These are phyloP conservation scores for Erysimum cheiri DNA, from an alignment of 441 rosid genomes.

Conservation along the genomic window DNA sequence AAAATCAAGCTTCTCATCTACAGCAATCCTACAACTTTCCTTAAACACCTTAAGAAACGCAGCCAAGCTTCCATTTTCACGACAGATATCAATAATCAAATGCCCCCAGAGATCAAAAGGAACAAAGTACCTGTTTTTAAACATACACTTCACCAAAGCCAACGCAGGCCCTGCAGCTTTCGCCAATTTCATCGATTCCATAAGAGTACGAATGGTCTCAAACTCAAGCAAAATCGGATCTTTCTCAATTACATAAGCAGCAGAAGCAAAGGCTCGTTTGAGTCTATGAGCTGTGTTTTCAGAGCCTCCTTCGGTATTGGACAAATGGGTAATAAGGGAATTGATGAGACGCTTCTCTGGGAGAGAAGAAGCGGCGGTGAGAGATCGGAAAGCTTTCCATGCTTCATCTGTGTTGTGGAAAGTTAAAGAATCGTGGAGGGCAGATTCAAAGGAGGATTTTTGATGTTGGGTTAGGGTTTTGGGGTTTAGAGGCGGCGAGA, in stretches of 20 bases:
- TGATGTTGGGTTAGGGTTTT: constrained; percentile 59
- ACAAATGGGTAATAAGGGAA: constrained; percentile 70
- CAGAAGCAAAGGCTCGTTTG: constrained; percentile 92
- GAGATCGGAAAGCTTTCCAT: constrained; percentile 85
- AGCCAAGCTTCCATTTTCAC: constrained; percentile 51
- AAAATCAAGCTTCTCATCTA: constrained; percentile 73
- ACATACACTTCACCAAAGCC: constrained; percentile 76
- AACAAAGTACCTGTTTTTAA: constrained; percentile 80
- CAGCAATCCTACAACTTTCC: constrained; percentile 72
- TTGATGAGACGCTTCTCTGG: constrained; percentile 71
- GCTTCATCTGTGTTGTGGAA: constrained; percentile 68
- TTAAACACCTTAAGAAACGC: constrained; percentile 69
- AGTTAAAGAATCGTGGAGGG: constrained; percentile 66
- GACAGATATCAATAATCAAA: constrained; percentile 60
- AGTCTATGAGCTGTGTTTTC: constrained; percentile 58
- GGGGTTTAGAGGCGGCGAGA: constrained; percentile 43
- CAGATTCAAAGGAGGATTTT: constrained; percentile 55
- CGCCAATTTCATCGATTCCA: constrained; percentile 66
- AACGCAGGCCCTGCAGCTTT: constrained; percentile 80
- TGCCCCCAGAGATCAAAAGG: constrained; percentile 85
- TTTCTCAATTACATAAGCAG: constrained; percentile 74
- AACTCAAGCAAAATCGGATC: constrained; percentile 62
- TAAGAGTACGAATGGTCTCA: constrained; percentile 56
- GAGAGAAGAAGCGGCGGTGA: constrained; percentile 59
- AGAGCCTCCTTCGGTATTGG: constrained; percentile 18